A percentile compares a stretch with the other conserved stretches of the same genome.
Evolutionary conservation across 441 rosid species (phyloP).

Genomic region (Syzygium syzygioides): DNA sequence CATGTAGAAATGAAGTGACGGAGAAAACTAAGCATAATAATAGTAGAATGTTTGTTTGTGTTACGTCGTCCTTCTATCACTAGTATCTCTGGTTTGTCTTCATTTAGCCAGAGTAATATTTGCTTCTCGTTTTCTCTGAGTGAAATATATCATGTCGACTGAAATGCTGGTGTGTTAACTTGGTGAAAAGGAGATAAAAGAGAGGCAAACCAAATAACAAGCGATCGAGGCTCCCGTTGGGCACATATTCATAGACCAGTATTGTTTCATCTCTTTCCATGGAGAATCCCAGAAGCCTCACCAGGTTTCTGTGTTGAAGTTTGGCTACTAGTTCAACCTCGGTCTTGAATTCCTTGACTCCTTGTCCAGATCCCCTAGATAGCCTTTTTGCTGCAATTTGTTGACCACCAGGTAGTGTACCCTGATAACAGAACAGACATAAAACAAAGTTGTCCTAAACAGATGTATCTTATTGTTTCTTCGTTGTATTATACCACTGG

Average conservation of each 20-base stretch:
- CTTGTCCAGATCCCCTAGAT: too few species aligned
- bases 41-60: neutral
- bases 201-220: neutral
- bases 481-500: too few species aligned
- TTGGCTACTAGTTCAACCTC: too few species aligned
- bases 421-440: too few species aligned
- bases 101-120: neutral
- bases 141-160: neutral
- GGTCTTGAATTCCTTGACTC: too few species aligned
- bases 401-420: too few species aligned
- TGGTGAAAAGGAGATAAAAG: neutral
- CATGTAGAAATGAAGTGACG: neutral
- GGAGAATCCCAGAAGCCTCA: neutral
- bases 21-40: neutral
- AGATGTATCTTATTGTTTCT: too few species aligned
- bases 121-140: neutral
- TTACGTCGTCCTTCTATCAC: neutral
- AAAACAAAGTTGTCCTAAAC: too few species aligned
- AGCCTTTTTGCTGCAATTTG: too few species aligned
- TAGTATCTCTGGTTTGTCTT: neutral
- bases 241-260: neutral
- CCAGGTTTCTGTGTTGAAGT: too few species aligned
- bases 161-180: neutral
- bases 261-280: neutral
- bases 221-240: neutral